Base-by-base conservation (phyloP, 352 stramenopile species). In the Phytopythium boreale region DNA sequence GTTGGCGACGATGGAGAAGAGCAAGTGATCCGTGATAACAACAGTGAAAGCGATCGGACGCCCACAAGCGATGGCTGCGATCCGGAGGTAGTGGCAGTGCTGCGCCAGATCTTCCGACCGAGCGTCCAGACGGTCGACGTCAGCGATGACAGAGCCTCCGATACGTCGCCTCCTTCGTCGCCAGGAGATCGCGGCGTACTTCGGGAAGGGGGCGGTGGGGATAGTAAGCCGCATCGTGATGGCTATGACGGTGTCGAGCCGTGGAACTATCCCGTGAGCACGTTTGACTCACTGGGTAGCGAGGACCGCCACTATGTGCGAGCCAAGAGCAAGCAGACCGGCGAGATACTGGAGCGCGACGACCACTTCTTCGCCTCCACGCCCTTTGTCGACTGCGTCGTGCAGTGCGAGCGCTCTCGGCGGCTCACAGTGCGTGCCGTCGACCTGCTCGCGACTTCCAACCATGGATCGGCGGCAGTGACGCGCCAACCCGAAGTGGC, bases 251-350 rank as follows among this genome's bases (percentile, higher is more conserved):
- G 76, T 6, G 19, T 59, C 0, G 76, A 85, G 66, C 64, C 71
- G 15, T 91, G 82, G 82, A 91, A 83, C 56, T 84, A 85, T 57
- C 72, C 80, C 15, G 79, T 88, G 62, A 84, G 73, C 37, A 88
- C 80, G 17, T 89, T 91, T 22, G 82, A 89, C 53, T 62, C 71
- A 9, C 66, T 89, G 11, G 62, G 62, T 1, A 87, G 79, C 34
- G 82, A 91, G 20, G 82, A 89, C n/a, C 77, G 79, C 1, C 80
- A 89, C 20, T 88, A 87, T 43, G 75, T 91, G 17, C 80, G 82
- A 22, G 70, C 73, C 55, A 79, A 79, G 51, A 88, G 79, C 76
- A 85, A 86, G 50, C 79, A 89, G 47, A 75, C 64, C 19, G 71
- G 72, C 26, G 76, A 69, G 37, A 79, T 74, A n/a, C 31, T 88